These are phyloP conservation scores for Candida nanaspora DNA, from an alignment of 805 yeast genomes.

Conservation along the genomic window DNA sequence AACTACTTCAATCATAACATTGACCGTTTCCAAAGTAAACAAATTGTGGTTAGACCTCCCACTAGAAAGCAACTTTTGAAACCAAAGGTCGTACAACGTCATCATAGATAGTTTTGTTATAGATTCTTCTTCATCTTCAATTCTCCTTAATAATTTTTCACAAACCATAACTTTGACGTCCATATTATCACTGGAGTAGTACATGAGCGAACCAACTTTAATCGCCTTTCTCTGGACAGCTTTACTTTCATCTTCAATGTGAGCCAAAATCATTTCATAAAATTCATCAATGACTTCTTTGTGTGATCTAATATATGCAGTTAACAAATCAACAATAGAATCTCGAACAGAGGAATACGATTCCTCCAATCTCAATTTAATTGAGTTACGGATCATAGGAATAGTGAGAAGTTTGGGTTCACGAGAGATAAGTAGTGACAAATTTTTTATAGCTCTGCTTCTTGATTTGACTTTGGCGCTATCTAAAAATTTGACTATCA, in stretches of 20 bases:
- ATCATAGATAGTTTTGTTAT: constrained; percentile 36
- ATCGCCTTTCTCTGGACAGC: constrained; percentile 60
- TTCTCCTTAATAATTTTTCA: constrained; percentile 43
- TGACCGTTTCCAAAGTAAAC: constrained; percentile 9
- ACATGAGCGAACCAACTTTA: constrained; percentile 42
- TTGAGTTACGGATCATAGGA: constrained; percentile 43
- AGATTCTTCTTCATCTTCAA: constrained; percentile 66
- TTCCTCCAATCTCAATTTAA: constrained; percentile 47
- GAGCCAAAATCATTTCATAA: constrained; percentile 39
- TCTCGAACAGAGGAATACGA: constrained; percentile 68
- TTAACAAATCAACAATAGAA: constrained; percentile 64
- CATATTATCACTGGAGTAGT: constrained; percentile 24
- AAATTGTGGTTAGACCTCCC: background rate
- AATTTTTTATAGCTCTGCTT: constrained; percentile 58
- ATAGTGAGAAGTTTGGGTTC: constrained; percentile 45
- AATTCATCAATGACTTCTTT: constrained; percentile 41
- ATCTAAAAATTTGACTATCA: constrained; percentile 41
- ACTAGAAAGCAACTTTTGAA: constrained; percentile 7
- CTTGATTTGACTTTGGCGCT: constrained; percentile 45
- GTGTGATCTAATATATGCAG: constrained; percentile 35
- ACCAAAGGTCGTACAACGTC: constrained; percentile 32
- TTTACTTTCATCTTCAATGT: constrained; percentile 52
- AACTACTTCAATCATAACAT: constrained; percentile 33
- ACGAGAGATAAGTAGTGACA: constrained; percentile 46
- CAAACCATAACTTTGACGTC: constrained; percentile 34